Conservation (phyloP, 352 stramenopile genomes). For the Aphanomyces invadans region DNA sequence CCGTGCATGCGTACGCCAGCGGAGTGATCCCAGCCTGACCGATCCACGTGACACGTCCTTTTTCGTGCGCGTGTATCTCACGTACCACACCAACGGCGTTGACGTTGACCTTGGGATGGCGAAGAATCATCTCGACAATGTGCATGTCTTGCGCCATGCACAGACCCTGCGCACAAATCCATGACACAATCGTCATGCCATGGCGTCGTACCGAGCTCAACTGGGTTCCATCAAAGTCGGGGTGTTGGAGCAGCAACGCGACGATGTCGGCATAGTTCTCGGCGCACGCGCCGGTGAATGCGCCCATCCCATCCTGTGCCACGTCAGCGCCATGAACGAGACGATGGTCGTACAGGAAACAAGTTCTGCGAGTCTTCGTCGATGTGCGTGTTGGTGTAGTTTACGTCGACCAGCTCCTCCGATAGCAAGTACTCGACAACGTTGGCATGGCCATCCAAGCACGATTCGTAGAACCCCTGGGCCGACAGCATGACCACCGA, state of each 20-base stretch:
- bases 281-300: not conserved
- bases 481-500: no score
- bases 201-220: not conserved
- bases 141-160: not conserved
- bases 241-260: not conserved
- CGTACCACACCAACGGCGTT: not conserved
- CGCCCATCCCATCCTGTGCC: not conserved
- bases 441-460: not conserved
- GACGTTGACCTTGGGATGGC: not conserved
- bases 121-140: constrained; percentile 11
- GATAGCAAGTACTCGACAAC: not conserved
- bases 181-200: not conserved
- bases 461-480: not conserved
- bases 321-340: not conserved
- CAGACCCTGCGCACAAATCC: not conserved
- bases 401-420: not conserved
- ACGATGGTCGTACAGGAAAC: not conserved
- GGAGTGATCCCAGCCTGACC: not conserved
- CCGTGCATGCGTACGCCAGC: constrained; percentile 4
- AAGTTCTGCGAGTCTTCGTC: not conserved
- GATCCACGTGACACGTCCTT: no score
- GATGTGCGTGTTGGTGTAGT: not conserved
- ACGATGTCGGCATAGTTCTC: not conserved
- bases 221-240: not conserved
- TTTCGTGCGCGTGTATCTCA: no score